Evolutionary conservation across 2,329 filamentous ascomycete genomes (phyloP).

Genomic region (Colletotrichum aenigma): DNA sequence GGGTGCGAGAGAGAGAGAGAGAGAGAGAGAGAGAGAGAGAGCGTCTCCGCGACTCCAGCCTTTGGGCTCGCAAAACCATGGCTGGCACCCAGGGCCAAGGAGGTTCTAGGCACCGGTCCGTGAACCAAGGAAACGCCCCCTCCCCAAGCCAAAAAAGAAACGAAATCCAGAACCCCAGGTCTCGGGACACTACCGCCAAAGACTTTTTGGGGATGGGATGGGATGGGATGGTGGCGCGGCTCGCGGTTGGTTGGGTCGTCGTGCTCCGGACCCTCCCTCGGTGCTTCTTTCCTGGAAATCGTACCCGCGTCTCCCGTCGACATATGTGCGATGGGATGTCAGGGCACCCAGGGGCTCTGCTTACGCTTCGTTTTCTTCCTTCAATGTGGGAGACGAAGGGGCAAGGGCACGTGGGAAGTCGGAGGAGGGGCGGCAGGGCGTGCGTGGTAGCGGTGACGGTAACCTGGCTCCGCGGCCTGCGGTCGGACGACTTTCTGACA

Average conservation of each 20-base stretch:
- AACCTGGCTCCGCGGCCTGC: background rate
- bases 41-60: background rate
- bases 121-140: background rate
- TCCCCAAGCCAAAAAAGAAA: background rate
- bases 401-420: background rate
- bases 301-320: background rate
- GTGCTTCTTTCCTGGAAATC: background rate
- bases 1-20: background rate
- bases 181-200: background rate
- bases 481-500: background rate
- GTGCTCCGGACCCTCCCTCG: background rate
- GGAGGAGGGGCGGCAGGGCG: background rate
- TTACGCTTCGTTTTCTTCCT: background rate
- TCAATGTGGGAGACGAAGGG: background rate
- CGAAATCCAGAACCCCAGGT: background rate
- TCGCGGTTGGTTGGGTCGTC: background rate
- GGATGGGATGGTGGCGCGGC: background rate
- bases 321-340: background rate
- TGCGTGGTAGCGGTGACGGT: background rate
- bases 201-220: background rate
- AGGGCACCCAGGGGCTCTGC: background rate
- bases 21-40: background rate
- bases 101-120: background rate
- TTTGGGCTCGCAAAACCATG: background rate
- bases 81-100: background rate